A percentile compares a stretch with the other conserved stretches of the same genome.
Evolutionary conservation across 129 eudicot genomes (phyloP).

Genomic region (Heracleum sosnowskyi): DNA sequence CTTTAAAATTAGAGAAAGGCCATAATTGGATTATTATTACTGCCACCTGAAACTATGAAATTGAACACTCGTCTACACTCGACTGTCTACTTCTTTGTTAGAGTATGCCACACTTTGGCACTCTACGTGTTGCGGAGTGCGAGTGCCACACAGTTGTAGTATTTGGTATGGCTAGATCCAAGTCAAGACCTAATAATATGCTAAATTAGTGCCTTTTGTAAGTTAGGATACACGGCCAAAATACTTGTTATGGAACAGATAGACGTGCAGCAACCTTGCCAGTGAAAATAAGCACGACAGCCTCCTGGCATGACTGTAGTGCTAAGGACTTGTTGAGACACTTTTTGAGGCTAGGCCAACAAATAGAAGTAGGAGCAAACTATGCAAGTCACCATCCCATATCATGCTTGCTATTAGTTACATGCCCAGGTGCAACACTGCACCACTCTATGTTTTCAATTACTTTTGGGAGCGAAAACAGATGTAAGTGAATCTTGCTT

Average conservation of each 20-base stretch:
- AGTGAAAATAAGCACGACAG: background rate
- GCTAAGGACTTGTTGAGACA: background rate
- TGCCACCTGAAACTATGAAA: background rate
- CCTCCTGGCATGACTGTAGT: background rate
- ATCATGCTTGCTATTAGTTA: background rate
- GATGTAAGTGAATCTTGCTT: background rate
- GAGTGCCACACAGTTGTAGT: background rate
- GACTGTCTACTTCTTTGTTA: background rate
- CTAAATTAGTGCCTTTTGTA: background rate
- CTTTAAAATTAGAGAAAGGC: background rate
- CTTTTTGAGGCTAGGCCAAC: background rate
- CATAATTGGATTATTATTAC: background rate
- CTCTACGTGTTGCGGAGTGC: background rate
- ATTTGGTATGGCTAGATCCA: background rate
- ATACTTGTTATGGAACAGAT: background rate
- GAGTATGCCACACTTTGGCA: no score
- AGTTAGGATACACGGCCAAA: background rate
- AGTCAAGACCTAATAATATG: background rate
- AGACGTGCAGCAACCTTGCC: background rate
- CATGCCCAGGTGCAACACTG: background rate
- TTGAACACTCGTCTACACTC: background rate
- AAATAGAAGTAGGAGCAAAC: background rate
- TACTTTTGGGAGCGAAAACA: background rate
- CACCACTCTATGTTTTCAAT: background rate
- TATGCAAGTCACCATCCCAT: background rate